Conservation (phyloP, 1,139 yeast species). For the Casaregolazyma lundiana region DNA sequence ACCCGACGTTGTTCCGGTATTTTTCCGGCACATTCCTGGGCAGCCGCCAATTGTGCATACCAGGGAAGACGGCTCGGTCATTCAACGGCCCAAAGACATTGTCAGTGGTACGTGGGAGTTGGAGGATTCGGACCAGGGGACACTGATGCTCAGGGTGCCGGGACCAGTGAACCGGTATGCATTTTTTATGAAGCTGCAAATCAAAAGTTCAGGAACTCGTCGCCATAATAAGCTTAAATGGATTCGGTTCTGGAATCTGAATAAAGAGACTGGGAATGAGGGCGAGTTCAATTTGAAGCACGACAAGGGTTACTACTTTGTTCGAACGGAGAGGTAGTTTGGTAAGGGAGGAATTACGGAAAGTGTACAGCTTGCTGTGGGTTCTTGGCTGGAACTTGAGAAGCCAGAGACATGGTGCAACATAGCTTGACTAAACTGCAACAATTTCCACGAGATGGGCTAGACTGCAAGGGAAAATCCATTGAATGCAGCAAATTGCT, state of each 20-base stretch:
- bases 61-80: slow-evolving; percentile 24
- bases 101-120: slow-evolving; percentile 48
- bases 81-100: slow-evolving; percentile 30
- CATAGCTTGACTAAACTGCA: too few relatives aligned
- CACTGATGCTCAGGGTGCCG: slow-evolving; percentile 45
- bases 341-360: too few relatives aligned
- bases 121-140: slow-evolving; percentile 47
- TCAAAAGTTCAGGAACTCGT: slow-evolving; percentile 52
- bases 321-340: slow-evolving; percentile 8
- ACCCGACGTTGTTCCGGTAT: slow-evolving; percentile 38
- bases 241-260: slow-evolving; percentile 55
- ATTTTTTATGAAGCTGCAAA: slow-evolving; percentile 58
- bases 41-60: slow-evolving; percentile 15
- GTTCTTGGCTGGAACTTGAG: too few relatives aligned
- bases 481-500: too few relatives aligned
- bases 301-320: slow-evolving; percentile 71
- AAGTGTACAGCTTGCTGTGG: too few relatives aligned
- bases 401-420: too few relatives aligned
- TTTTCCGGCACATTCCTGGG: slow-evolving; percentile 26
- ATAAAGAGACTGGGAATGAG: slow-evolving; percentile 49
- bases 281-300: slow-evolving; percentile 55
- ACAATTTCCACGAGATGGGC: too few relatives aligned
- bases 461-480: too few relatives aligned
- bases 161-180: slow-evolving; percentile 62
- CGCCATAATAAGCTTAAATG: slow-evolving; percentile 66